Evolutionary conservation across 352 stramenopile genomes (phyloP).

Genomic region (Phytopythium helicoides): DNA sequence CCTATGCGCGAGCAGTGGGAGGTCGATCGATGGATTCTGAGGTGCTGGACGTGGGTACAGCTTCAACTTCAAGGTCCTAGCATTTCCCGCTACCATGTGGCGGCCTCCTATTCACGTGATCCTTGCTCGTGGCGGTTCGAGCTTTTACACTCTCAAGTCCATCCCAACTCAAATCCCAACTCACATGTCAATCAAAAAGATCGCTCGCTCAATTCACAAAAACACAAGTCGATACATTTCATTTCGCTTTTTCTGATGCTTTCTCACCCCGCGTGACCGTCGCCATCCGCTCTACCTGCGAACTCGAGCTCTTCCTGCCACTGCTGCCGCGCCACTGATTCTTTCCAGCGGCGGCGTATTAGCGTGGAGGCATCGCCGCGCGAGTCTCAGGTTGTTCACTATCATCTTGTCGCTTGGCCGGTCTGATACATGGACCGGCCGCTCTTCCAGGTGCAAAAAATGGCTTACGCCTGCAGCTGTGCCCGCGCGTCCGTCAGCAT

Average conservation of each 20-base stretch:
- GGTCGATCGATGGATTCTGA: too few relatives aligned
- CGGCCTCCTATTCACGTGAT: too few relatives aligned
- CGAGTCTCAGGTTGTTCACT: constrained; percentile 6
- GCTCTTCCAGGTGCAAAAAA: background rate
- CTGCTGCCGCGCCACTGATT: background rate
- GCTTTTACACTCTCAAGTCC: too few relatives aligned
- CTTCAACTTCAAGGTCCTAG: too few relatives aligned
- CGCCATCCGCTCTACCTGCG: constrained; percentile 2
- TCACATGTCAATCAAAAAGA: too few relatives aligned
- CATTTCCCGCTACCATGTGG: too few relatives aligned
- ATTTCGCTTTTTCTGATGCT: background rate
- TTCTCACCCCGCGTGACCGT: background rate
- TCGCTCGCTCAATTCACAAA: background rate
- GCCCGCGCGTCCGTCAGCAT: constrained; percentile 76
- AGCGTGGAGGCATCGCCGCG: background rate
- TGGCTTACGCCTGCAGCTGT: constrained; percentile 41
- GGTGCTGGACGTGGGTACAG: too few relatives aligned
- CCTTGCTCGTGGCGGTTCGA: too few relatives aligned
- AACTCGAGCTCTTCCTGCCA: background rate
- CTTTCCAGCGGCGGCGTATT: background rate
- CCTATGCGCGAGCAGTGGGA: too few relatives aligned
- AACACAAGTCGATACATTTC: constrained; percentile 10
- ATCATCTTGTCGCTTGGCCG: constrained; percentile 2
- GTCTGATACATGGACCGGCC: too few relatives aligned
- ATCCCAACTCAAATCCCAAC: too few relatives aligned